These are phyloP conservation scores for Didymellaceae sp. DNA, from an alignment of 2,329 filamentous ascomycete species.

Conservation along the genomic window DNA sequence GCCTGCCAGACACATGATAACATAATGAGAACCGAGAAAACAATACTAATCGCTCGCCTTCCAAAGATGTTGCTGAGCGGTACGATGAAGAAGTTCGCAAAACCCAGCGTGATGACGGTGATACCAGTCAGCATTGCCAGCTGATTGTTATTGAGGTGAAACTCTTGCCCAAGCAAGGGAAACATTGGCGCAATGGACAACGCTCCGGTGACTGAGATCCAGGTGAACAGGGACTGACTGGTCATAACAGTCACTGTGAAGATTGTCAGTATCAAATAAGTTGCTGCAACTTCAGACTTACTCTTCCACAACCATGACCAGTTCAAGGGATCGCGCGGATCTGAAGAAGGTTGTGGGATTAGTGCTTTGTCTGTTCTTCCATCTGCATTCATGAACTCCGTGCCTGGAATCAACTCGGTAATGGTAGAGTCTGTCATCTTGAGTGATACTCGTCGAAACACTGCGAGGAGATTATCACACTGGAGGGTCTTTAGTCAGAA, in stretches of 20 bases:
- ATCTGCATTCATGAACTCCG: constrained; percentile 36
- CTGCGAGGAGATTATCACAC: too few species aligned
- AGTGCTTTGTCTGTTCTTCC: constrained; percentile 32
- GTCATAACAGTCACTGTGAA: constrained; percentile 42
- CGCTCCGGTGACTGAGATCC: constrained; percentile 52
- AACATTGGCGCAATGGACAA: constrained; percentile 55
- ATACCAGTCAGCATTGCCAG: constrained; percentile 52
- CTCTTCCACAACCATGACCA: constrained; percentile 47
- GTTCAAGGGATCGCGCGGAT: constrained; percentile 48
- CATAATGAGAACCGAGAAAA: constrained; percentile 51
- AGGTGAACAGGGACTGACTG: constrained; percentile 52
- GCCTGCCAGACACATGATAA: constrained; percentile 55
- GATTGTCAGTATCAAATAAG: too few species aligned
- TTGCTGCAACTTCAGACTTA: constrained; percentile 19
- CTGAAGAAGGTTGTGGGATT: constrained; percentile 40
- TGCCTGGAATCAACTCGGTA: constrained; percentile 37
- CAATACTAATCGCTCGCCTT: constrained; percentile 49
- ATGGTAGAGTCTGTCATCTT: constrained; percentile 24
- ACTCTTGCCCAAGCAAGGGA: constrained; percentile 50
- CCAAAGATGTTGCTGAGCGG: constrained; percentile 55
- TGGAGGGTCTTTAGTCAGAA: too few species aligned
- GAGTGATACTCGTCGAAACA: neutral
- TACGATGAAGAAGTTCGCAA: constrained; percentile 54
- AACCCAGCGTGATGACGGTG: constrained; percentile 54
- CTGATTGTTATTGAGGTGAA: constrained; percentile 51